Evolutionary conservation across 805 yeast species (phyloP).

Genomic region (Maudiozyma pseudohumilis): DNA sequence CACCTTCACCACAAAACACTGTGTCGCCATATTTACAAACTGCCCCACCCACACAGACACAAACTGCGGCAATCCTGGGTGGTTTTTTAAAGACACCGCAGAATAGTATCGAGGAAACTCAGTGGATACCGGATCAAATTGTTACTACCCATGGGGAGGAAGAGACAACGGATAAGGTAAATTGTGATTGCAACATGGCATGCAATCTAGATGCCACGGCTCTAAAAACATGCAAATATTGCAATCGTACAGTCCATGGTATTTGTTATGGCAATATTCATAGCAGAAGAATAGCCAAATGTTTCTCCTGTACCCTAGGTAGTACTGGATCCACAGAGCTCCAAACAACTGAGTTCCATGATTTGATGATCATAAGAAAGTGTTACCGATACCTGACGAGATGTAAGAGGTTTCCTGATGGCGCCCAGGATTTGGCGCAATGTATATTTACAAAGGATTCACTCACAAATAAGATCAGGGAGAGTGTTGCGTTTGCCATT

Average conservation of each 20-base stretch:
- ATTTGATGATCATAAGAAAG: slow-evolving; percentile 31
- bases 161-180: slow-evolving; percentile 2
- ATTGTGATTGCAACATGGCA: slow-evolving; percentile 27
- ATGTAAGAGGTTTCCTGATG: slow-evolving; percentile 14
- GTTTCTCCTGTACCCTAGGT: slow-evolving; percentile 22
- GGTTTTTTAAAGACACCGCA: slow-evolving; percentile 22
- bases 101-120: slow-evolving; percentile 24
- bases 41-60: no score
- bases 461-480: slow-evolving; percentile 9
- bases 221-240: slow-evolving; percentile 23
- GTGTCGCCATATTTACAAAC: neutral
- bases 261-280: slow-evolving; percentile 28
- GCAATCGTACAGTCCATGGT: slow-evolving; percentile 28
- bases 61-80: slow-evolving; percentile 27
- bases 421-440: slow-evolving; percentile 11
- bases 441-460: slow-evolving; percentile 7
- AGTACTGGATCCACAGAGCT: slow-evolving; percentile 13
- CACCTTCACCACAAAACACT: neutral
- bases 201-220: slow-evolving; percentile 10
- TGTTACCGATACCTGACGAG: slow-evolving; percentile 23
- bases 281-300: slow-evolving; percentile 12
- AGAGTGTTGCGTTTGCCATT: slow-evolving; percentile 10
- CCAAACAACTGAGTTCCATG: slow-evolving; percentile 14
- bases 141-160: slow-evolving; percentile 1
- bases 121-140: slow-evolving; percentile 6